phyloP scores from a whole-genome alignment of 2,329 filamentous ascomycete species.

The Claviceps arundinis region DNA sequence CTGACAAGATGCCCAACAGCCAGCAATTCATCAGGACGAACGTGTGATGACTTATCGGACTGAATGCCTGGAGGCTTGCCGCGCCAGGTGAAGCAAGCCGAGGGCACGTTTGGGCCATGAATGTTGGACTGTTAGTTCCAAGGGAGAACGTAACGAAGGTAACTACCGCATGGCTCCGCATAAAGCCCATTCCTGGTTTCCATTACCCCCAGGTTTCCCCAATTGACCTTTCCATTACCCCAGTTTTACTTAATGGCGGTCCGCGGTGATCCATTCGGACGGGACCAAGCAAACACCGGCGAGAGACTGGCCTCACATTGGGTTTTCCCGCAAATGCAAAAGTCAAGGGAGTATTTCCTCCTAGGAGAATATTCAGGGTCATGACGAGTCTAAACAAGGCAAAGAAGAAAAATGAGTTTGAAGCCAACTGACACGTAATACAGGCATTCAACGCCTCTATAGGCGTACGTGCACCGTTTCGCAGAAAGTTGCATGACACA shows the following conservation, averaged over 20 bases:
- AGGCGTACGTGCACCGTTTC: too few relatives aligned
- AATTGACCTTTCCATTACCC: slow-evolving; percentile 22
- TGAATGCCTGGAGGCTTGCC: too few relatives aligned
- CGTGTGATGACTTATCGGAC: too few relatives aligned
- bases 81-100: too few relatives aligned
- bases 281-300: too few relatives aligned
- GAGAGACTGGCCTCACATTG: background rate
- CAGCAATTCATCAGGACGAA: too few relatives aligned
- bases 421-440: too few relatives aligned
- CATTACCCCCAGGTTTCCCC: slow-evolving; percentile 24
- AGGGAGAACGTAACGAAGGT: too few relatives aligned
- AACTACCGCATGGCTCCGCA: background rate
- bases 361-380: background rate
- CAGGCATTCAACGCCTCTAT: too few relatives aligned
- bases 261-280: background rate
- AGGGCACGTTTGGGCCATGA: too few relatives aligned
- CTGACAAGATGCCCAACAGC: too few relatives aligned
- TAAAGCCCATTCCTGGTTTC: slow-evolving; percentile 12
- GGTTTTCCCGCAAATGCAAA: background rate
- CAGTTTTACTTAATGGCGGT: slow-evolving; percentile 24
- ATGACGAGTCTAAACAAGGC: background rate
- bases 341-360: background rate
- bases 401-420: background rate
- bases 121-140: background rate
- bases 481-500: too few relatives aligned